Evolutionary conservation across 2,329 filamentous ascomycete species (phyloP), one percentile per base, ranked within the genome.

Genomic region (Hymenotorrendiella dingleyae): DNA sequence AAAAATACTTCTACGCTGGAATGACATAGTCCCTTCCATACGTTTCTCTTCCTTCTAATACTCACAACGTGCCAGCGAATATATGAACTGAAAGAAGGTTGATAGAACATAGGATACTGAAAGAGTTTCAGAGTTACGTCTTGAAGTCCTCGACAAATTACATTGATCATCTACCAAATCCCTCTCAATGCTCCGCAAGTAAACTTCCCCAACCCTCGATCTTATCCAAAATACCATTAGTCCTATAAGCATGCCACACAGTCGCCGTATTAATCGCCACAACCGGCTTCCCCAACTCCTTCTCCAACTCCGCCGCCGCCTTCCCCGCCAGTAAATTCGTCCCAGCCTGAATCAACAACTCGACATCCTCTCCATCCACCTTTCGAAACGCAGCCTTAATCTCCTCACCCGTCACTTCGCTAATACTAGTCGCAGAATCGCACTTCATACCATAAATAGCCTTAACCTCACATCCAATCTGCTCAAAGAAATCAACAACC

Each of bases 201-300:
- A 51, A 43, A 33, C 20, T 35, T 14, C 48, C 48, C 43, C 46
- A 51, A 2, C 54, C 55, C 20, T 29, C 11, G 24, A 58, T 43
- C 46, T 56, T 50, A 42, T 56, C 54, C 44, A 50, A 47, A 37
- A 57, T 58, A 8, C 50, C 55, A 46, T 58, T 58, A 14, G 46
- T 49, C 26, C 55, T 44, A 40, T 56, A 54, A 12, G 57, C 61
- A 44, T 57, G 51, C 61, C 61, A 63, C 9, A 58, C 51, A 6
- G 60, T 62, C 2, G 60, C 60, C 7, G 56, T 55, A 41, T 62
- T 59, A 41, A 62, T 64, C 16, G 62, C 60, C 28, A 63, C 48
- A 24, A 64, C 53, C 7, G 54, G 44, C 36, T 59, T 56, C 8
- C 54, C 55, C 12, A 58, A 38, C 38, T 58, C 56, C 14, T 26